phyloP scores from a whole-genome alignment of 2,329 filamentous ascomycete genomes.

The Colletotrichum scovillei region DNA sequence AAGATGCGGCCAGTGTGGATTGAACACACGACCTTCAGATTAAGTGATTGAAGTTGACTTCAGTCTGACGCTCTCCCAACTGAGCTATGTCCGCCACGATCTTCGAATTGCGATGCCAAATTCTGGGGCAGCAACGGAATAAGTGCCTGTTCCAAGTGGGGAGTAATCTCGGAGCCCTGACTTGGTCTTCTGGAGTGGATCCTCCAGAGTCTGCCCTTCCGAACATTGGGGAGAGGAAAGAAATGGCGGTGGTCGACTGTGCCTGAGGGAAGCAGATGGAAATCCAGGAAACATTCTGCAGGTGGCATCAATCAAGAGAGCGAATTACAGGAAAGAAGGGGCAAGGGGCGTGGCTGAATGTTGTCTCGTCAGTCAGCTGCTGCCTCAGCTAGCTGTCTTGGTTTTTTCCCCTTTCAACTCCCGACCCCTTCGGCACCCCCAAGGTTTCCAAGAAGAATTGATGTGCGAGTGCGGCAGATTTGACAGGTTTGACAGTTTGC shows the following conservation, averaged over 20 bases:
- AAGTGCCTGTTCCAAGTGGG: neutral
- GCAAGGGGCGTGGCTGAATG: neutral
- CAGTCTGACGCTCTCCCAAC: slow-evolving; percentile 36
- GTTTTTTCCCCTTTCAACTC: neutral
- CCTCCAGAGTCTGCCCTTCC: neutral
- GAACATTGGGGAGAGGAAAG: neutral
- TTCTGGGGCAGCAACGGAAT: fast-evolving
- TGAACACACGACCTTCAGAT: slow-evolving; percentile 37
- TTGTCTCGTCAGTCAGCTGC: neutral
- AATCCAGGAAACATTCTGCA: neutral
- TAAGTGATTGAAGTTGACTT: slow-evolving; percentile 32
- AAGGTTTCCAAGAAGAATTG: slow-evolving; percentile 8
- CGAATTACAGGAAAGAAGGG: neutral
- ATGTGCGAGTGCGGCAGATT: slow-evolving; percentile 2
- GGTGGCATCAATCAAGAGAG: neutral
- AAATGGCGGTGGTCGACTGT: neutral
- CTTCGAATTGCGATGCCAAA: neutral
- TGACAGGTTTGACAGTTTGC: slow-evolving; percentile 14
- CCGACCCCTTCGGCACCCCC: neutral
- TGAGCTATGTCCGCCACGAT: slow-evolving; percentile 35
- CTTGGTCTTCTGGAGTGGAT: neutral
- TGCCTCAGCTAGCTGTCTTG: neutral
- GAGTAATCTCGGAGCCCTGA: neutral
- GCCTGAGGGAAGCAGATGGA: neutral
- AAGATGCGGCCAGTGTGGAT: slow-evolving; percentile 36